Conservation (phyloP, 768 basidiomycete species). For the Mycena venus region DNA sequence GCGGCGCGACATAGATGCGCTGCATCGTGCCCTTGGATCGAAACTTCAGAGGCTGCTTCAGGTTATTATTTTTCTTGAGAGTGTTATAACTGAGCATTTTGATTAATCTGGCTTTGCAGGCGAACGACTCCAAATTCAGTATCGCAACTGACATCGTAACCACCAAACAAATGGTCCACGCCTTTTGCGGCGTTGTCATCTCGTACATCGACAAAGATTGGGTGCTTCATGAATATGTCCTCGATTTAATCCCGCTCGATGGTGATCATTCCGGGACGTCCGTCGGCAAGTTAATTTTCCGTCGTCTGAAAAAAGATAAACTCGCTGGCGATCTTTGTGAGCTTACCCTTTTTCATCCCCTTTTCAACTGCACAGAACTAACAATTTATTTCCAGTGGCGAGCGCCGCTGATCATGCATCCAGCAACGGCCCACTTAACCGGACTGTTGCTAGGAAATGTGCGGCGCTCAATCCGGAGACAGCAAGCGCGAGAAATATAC, state of each 20-base stretch:
- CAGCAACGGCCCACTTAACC: conserved; percentile 26
- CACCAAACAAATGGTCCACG: conserved; percentile 20
- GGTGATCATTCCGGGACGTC: conserved; percentile 26
- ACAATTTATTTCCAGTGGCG: conserved; percentile 18
- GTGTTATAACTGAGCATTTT: too few species aligned
- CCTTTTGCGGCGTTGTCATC: conserved; percentile 17
- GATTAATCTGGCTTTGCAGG: background rate
- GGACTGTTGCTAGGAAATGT: conserved; percentile 6
- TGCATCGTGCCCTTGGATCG: background rate
- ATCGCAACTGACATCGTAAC: conserved; percentile 26
- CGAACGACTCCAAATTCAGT: conserved; percentile 22
- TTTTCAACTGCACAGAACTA: background rate
- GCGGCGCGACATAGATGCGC: conserved; percentile 1
- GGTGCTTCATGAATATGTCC: conserved; percentile 6
- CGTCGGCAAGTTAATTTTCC: conserved; percentile 22
- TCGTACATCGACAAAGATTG: too few species aligned
- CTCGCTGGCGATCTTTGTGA: conserved; percentile 11
- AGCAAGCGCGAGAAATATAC: conserved; percentile 15
- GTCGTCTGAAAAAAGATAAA: background rate
- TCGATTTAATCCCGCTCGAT: conserved; percentile 17
- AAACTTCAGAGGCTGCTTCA: background rate
- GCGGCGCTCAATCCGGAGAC: conserved; percentile 9
- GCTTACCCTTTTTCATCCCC: background rate
- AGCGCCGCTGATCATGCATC: conserved; percentile 25
- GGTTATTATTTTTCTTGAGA: background rate